Conservation (phyloP, 2,329 filamentous ascomycete genomes). For the Podosphaera fusca region DNA sequence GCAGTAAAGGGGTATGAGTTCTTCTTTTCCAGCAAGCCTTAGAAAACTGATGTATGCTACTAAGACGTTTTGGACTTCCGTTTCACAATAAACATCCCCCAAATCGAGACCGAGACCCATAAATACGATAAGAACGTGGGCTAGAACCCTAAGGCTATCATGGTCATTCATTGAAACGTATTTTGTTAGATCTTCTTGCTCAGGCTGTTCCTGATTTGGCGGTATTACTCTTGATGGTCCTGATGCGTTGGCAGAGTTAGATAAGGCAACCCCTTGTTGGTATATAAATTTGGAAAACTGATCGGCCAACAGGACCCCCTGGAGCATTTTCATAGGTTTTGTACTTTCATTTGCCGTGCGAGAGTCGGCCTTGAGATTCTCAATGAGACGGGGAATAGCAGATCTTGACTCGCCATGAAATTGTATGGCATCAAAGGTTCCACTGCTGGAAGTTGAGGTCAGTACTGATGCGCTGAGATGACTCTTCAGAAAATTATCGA, state of each 20-base stretch:
- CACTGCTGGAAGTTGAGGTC: conserved; percentile 32
- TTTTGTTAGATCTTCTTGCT: conserved; percentile 20
- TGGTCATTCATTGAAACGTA: conserved; percentile 33
- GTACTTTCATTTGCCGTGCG: conserved; percentile 33
- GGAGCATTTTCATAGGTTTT: conserved; percentile 49
- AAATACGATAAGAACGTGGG: conserved; percentile 48
- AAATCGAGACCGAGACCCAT: conserved; percentile 30
- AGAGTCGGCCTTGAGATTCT: conserved; percentile 31
- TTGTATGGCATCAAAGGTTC: conserved; percentile 39
- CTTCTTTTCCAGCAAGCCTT: conserved; percentile 45
- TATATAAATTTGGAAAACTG: conserved; percentile 33
- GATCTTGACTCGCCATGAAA: conserved; percentile 32
- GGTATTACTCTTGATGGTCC: conserved; percentile 22
- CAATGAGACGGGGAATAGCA: conserved; percentile 34
- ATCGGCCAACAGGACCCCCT: conserved; percentile 49
- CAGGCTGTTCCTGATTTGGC: conserved; percentile 17
- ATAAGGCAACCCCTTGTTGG: conserved; percentile 31
- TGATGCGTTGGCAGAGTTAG: conserved; percentile 23
- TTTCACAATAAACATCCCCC: conserved; percentile 19
- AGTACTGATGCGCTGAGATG: conserved; percentile 30
- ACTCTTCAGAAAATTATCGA: conserved; percentile 44
- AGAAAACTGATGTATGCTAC: conserved; percentile 65
- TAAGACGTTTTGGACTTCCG: conserved; percentile 43
- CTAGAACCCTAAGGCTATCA: conserved; percentile 42
- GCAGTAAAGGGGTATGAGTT: conserved; percentile 71